A percentile compares a stretch with the other conserved stretches of the same genome.
These are phyloP conservation scores for Fraxinus quadrangulata DNA, from an alignment of 257 asterid genomes.

Conservation along the genomic window DNA sequence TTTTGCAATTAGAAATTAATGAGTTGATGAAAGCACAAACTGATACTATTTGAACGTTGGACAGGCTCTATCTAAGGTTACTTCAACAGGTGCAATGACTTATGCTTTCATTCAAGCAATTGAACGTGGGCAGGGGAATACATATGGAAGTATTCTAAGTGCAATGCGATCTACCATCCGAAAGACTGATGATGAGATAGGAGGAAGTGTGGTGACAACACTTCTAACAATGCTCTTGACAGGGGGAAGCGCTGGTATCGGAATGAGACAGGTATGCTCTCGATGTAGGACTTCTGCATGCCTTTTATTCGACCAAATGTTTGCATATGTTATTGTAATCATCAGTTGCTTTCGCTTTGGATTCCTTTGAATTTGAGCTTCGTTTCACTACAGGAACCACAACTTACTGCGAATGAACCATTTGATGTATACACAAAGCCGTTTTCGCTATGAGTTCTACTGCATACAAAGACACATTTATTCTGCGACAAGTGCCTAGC, in stretches of 20 bases:
- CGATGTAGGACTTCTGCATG: not conserved
- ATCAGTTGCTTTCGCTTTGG: too few species aligned
- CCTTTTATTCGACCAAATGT: too few species aligned
- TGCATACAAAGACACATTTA: not conserved
- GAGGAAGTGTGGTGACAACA: slow-evolving; percentile 58
- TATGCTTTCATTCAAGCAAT: slow-evolving; percentile 90
- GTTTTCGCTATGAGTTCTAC: slow-evolving; percentile 52
- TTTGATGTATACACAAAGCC: slow-evolving; percentile 82
- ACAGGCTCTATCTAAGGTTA: slow-evolving; percentile 86
- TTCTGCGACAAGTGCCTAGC: slow-evolving; percentile 5
- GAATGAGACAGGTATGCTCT: slow-evolving; percentile 68
- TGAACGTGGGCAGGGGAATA: slow-evolving; percentile 69
- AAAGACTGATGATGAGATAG: slow-evolving; percentile 43
- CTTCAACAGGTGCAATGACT: slow-evolving; percentile 97
- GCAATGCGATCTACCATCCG: slow-evolving; percentile 81
- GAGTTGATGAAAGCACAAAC: not conserved
- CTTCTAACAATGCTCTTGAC: slow-evolving; percentile 79
- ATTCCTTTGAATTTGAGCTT: not conserved
- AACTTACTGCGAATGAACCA: slow-evolving; percentile 67
- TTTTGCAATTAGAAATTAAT: not conserved
- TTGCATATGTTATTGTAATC: too few species aligned
- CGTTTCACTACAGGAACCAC: slow-evolving; percentile 67
- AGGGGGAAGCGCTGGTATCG: slow-evolving; percentile 71
- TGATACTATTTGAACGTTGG: slow-evolving; percentile 17
- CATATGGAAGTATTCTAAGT: slow-evolving; percentile 77